Conservation (phyloP, 768 basidiomycete species). For the Russula griseocarnosa region DNA sequence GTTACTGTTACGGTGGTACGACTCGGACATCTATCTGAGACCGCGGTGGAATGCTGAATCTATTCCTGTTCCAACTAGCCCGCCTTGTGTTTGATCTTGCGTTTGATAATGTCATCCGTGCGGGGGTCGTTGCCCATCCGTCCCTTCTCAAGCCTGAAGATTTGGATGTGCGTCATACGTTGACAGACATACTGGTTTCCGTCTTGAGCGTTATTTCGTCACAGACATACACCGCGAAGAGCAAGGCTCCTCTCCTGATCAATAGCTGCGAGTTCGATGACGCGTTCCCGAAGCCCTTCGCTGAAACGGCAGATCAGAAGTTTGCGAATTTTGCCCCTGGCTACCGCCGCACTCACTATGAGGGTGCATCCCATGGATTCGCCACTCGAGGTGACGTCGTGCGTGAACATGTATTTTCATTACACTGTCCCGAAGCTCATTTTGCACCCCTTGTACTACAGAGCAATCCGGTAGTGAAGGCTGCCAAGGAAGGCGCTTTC, state of each 20-base stretch:
- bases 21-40: neutral
- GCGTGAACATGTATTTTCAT: neutral
- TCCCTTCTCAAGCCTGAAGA: conserved; percentile 42
- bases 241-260: conserved; percentile 42
- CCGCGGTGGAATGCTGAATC: neutral
- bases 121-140: conserved; percentile 45
- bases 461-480: conserved; percentile 33
- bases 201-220: neutral
- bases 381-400: conserved; percentile 39
- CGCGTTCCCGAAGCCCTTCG: conserved; percentile 34
- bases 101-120: conserved; percentile 40
- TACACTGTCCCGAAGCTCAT: conserved; percentile 12
- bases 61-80: neutral
- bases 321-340: conserved; percentile 39
- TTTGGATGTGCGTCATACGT: conserved; percentile 36
- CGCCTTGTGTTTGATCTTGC: conserved; percentile 37
- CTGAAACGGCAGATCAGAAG: conserved; percentile 38
- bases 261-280: conserved; percentile 40
- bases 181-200: neutral
- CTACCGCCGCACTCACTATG: conserved; percentile 38
- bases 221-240: conserved; percentile 35
- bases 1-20: conserved; percentile 33
- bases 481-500: conserved; percentile 43
- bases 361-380: conserved; percentile 47
- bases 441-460: conserved; percentile 27